Conservation (phyloP, 2,329 filamentous ascomycete genomes). For the Rhinocladiella mackenziei region DNA sequence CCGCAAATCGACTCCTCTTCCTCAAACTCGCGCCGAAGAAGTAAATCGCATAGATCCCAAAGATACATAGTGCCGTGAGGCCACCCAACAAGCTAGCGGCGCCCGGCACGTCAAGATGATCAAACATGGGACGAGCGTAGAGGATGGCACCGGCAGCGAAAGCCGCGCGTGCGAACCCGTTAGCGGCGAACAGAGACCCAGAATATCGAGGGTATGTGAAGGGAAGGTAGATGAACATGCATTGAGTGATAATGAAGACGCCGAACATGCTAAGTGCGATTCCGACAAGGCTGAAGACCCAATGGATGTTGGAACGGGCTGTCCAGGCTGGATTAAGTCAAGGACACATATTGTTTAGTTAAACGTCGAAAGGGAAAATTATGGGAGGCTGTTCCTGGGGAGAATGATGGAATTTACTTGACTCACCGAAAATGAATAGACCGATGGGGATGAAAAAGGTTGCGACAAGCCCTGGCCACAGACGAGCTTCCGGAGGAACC, state of each 20-base stretch:
- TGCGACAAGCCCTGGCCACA: conserved; percentile 49
- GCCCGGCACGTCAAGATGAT: conserved; percentile 32
- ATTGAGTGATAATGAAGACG: conserved; percentile 24
- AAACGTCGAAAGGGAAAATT: no score
- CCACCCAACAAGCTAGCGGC: conserved; percentile 37
- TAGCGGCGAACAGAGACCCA: conserved; percentile 27
- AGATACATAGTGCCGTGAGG: conserved; percentile 37
- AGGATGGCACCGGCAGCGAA: conserved; percentile 36
- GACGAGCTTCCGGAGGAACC: conserved; percentile 48
- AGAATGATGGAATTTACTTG: not conserved
- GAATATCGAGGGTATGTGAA: conserved; percentile 25
- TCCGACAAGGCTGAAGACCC: conserved; percentile 40
- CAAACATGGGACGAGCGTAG: conserved; percentile 34
- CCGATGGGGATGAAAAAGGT: conserved; percentile 2
- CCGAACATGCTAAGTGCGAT: conserved; percentile 37
- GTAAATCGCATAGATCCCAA: conserved; percentile 59
- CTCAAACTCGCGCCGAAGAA: conserved; percentile 54
- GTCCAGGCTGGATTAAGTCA: conserved; percentile 29
- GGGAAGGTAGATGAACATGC: conserved; percentile 26
- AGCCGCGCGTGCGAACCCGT: conserved; percentile 29
- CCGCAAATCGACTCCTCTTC: conserved; percentile 55
- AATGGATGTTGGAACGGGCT: conserved; percentile 32
- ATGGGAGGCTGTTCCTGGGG: not conserved
- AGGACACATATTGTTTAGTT: no score
- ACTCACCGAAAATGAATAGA: conserved; percentile 30